These are phyloP conservation scores for Populus ilicifolia DNA, from an alignment of 345 rosid genomes.

Conservation along the genomic window DNA sequence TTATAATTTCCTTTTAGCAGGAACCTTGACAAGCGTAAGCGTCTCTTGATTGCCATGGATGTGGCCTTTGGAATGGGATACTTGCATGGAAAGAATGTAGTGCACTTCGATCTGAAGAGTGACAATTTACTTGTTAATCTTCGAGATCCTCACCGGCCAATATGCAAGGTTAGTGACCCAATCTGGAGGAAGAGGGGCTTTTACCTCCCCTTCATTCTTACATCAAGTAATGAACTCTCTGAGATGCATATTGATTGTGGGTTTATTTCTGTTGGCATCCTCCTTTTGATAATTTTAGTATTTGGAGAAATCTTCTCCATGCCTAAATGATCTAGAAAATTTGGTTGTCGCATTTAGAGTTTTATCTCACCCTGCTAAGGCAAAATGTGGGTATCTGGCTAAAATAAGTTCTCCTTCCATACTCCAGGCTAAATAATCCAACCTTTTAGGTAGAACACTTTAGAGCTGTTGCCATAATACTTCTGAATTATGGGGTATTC, in stretches of 20 bases:
- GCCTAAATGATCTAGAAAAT: neutral
- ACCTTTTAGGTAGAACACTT: neutral
- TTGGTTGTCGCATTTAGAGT: neutral
- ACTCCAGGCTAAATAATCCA: neutral
- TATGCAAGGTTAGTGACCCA: constrained; percentile 56
- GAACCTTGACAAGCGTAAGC: constrained; percentile 56
- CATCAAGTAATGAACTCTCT: neutral
- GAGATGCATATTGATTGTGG: neutral
- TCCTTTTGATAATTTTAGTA: neutral
- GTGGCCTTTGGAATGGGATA: constrained; percentile 78
- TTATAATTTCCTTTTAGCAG: constrained; percentile 22
- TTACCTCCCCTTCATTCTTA: neutral
- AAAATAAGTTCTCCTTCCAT: neutral
- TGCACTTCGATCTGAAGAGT: constrained; percentile 70
- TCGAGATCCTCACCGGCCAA: constrained; percentile 65
- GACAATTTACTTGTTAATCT: constrained; percentile 75
- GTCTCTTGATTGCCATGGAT: constrained; percentile 62
- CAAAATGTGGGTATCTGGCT: neutral
- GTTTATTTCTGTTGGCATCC: neutral
- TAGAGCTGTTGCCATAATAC: neutral
- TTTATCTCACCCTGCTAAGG: neutral
- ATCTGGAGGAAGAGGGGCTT: neutral
- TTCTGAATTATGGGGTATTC: neutral
- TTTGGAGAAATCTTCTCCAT: neutral
- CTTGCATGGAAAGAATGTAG: constrained; percentile 64